A percentile compares a stretch with the other conserved stretches of the same genome.
Evolutionary conservation across 1,284 basidiomycete species (phyloP).

Genomic region (Cutaneotrichosporon arboriforme): DNA sequence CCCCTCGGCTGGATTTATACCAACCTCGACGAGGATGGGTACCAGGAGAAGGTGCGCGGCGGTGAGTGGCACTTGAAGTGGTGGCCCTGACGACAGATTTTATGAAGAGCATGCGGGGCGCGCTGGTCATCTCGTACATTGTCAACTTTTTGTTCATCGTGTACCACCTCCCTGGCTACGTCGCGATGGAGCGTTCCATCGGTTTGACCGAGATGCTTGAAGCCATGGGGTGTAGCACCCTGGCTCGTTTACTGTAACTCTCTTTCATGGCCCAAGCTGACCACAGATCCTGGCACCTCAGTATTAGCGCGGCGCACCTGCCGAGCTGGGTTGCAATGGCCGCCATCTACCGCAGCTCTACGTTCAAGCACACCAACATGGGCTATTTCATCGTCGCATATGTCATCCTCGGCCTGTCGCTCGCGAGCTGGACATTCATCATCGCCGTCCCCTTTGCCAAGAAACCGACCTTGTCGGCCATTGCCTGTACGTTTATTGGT

Average conservation of each 20-base stretch:
- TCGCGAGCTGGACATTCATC: slow-evolving; percentile 33
- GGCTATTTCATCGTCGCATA: slow-evolving; percentile 62
- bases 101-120: slow-evolving; percentile 56
- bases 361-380: slow-evolving; percentile 60
- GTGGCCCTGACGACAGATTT: slow-evolving; percentile 37
- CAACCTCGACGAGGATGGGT: slow-evolving; percentile 60
- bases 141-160: slow-evolving; percentile 62
- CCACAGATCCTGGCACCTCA: slow-evolving; percentile 58
- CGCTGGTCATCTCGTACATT: slow-evolving; percentile 64
- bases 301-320: slow-evolving; percentile 56
- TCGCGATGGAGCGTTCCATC: slow-evolving; percentile 59
- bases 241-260: slow-evolving; percentile 58
- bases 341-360: slow-evolving; percentile 58
- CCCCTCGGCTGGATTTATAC: slow-evolving; percentile 69
- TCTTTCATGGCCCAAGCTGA: slow-evolving; percentile 39
- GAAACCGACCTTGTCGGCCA: slow-evolving; percentile 26
- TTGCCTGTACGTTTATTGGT: slow-evolving; percentile 19
- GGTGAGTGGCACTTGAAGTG: slow-evolving; percentile 48
- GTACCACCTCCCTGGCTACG: slow-evolving; percentile 67
- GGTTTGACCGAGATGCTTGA: slow-evolving; percentile 62
- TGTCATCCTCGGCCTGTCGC: slow-evolving; percentile 56
- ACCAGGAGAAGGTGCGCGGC: slow-evolving; percentile 54
- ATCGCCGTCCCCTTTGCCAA: slow-evolving; percentile 28
- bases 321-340: slow-evolving; percentile 64
- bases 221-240: slow-evolving; percentile 65